Base-by-base conservation (phyloP, 2,329 filamentous ascomycete species). In the Ophiostoma fasciatum region DNA sequence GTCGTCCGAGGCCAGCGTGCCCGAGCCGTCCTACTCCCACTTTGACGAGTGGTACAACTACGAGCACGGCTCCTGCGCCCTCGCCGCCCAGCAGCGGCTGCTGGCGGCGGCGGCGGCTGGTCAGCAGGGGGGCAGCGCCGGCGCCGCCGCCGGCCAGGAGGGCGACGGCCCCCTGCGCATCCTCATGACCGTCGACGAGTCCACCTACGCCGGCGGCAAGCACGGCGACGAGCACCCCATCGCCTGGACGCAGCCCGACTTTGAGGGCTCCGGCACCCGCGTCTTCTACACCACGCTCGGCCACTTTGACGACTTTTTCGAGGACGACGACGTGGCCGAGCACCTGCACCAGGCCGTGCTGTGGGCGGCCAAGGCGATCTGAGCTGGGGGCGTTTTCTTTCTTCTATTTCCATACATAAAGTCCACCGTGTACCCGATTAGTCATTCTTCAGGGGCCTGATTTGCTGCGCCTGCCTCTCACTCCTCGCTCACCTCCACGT, bases 41-140 rank as follows among this genome's bases (percentile, higher is more conserved):
- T 50, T 55, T 36, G 59, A 62, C 34, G 59, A 63, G 45, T 62
- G 58, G 57, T 62, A 62, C 46, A 60, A 60, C 39, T 61, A 60
- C 39, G 42, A 46, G 33, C 36, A 33, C 13, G 17, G 25, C 6
- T 42, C 42, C 23, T 30, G 31, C n/a, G 36, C 40, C 22, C 26
- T 38, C 4, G 33, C 23, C 11, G 27, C 33, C 5, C 33, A 35
- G 9, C 28, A 31, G n/a, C 25, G 25, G 21, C 11, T 7, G 5
- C 29, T 17, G 20, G 10, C 15, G 6, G 15, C 2, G 14, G 13
- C 5, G 14, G n/a, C n/a, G n/a, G n/a, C n/a, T n/a, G n/a, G n/a
- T n/a, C n/a, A n/a, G n/a, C n/a, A n/a, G n/a, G n/a, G n/a, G n/a
- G n/a, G n/a, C n/a, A n/a, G n/a, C n/a, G n/a, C n/a, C n/a, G n/a